These are phyloP conservation scores for Pyracantha coccinea DNA, from an alignment of 331 rosid genomes.

Conservation along the genomic window DNA sequence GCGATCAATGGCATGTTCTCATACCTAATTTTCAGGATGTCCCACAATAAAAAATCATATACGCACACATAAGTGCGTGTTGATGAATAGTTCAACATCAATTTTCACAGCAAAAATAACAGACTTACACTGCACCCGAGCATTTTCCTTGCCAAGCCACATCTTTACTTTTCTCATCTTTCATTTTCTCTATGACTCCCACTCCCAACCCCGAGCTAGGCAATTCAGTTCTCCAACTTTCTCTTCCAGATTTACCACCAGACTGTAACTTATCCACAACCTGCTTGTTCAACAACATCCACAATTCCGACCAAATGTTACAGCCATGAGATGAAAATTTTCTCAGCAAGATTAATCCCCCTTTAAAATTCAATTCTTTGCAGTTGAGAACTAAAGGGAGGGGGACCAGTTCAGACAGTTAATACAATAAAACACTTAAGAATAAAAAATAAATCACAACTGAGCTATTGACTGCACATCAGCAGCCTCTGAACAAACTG, in stretches of 20 bases:
- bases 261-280: slow-evolving; percentile 80
- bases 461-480: background rate
- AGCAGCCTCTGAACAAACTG: background rate
- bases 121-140: slow-evolving; percentile 98
- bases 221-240: slow-evolving; percentile 68
- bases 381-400: background rate
- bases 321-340: background rate
- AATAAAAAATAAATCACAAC: background rate
- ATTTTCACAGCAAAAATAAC: background rate
- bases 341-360: no score
- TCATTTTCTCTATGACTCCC: slow-evolving; percentile 61
- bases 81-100: background rate
- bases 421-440: background rate
- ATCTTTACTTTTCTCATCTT: slow-evolving; percentile 65
- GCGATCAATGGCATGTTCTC: background rate
- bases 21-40: background rate
- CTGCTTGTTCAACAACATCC: slow-evolving; percentile 33
- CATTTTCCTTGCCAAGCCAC: slow-evolving; percentile 94
- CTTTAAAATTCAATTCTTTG: background rate
- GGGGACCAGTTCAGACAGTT: background rate
- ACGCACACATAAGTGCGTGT: no score
- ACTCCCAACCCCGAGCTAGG: slow-evolving; percentile 59
- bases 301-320: slow-evolving; percentile 3
- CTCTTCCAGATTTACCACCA: slow-evolving; percentile 62
- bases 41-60: background rate